phyloP scores from a whole-genome alignment of 2,329 filamentous ascomycete genomes.

The Epichloe coenophiala region DNA sequence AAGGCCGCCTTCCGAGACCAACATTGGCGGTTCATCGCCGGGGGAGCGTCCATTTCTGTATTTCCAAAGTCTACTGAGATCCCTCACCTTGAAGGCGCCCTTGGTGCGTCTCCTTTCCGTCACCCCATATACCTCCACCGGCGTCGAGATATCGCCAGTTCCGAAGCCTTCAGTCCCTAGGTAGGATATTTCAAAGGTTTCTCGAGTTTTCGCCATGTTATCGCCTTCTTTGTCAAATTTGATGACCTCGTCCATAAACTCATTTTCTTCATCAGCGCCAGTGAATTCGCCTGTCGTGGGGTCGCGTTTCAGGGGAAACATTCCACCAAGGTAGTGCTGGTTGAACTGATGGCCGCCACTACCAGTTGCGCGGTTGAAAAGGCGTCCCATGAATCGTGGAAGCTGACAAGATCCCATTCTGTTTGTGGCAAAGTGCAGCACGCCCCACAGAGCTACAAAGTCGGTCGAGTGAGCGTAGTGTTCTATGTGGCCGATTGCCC shows the following conservation, averaged over 20 bases:
- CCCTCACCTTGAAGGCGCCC: constrained; percentile 37
- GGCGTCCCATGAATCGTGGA: constrained; percentile 46
- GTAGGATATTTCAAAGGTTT: constrained; percentile 35
- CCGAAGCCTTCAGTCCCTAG: constrained; percentile 26
- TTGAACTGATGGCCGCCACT: constrained; percentile 44
- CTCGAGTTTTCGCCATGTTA: constrained; percentile 28
- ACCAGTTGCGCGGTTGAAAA: constrained; percentile 40
- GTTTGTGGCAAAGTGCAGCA: constrained; percentile 51
- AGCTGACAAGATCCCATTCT: constrained; percentile 27
- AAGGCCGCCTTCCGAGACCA: constrained; percentile 23
- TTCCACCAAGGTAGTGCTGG: constrained; percentile 48
- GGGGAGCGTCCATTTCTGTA: constrained; percentile 50
- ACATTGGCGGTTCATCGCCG: constrained; percentile 23
- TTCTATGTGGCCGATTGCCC: constrained; percentile 57
- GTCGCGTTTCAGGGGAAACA: constrained; percentile 41
- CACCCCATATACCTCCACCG: constrained; percentile 26
- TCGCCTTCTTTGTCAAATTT: constrained; percentile 30
- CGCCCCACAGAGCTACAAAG: constrained; percentile 62
- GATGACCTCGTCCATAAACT: constrained; percentile 48
- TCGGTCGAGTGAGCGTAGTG: constrained; percentile 67
- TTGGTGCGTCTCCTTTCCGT: constrained; percentile 14
- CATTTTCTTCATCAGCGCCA: constrained; percentile 34
- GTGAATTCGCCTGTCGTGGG: constrained; percentile 25
- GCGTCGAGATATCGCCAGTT: constrained; percentile 18
- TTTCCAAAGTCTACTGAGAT: constrained; percentile 48